Evolutionary conservation across 306 rosid species (phyloP).

Genomic region (Prunus dulcis): DNA sequence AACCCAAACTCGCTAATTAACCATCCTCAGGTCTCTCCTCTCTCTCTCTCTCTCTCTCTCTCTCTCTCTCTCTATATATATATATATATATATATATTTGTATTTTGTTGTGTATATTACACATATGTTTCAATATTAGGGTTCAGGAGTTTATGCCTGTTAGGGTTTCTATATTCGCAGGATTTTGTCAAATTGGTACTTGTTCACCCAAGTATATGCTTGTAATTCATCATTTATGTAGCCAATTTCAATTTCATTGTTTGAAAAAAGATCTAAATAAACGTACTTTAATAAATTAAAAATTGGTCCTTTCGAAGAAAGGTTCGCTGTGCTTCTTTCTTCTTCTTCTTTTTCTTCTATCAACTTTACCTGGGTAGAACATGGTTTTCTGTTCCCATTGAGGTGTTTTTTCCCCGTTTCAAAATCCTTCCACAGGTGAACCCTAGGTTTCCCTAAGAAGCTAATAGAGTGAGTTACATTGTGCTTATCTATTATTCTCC

Average conservation of each 20-base stretch:
- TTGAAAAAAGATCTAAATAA: too few species aligned
- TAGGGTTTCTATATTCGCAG: not conserved
- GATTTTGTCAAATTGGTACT: not conserved
- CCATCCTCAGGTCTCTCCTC: slow-evolving; percentile 2
- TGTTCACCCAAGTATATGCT: not conserved
- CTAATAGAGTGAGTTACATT: too few species aligned
- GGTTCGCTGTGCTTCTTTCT: not conserved
- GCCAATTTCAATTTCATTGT: not conserved
- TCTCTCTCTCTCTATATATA: not conserved
- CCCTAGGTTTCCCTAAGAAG: not conserved
- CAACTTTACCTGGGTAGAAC: not conserved
- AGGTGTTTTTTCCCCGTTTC: not conserved
- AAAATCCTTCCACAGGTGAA: not conserved
- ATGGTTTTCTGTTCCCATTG: not conserved
- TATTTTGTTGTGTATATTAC: not conserved
- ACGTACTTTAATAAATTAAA: not conserved
- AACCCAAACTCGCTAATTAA: not conserved
- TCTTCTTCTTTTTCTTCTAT: not conserved
- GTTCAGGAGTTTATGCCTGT: not conserved
- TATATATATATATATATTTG: too few species aligned
- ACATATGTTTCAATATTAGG: too few species aligned
- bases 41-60: not conserved
- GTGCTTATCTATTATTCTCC: not conserved
- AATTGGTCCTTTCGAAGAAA: not conserved
- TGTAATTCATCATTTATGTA: not conserved